phyloP scores from a whole-genome alignment of 352 stramenopile genomes.

The Albugo laibachii region DNA sequence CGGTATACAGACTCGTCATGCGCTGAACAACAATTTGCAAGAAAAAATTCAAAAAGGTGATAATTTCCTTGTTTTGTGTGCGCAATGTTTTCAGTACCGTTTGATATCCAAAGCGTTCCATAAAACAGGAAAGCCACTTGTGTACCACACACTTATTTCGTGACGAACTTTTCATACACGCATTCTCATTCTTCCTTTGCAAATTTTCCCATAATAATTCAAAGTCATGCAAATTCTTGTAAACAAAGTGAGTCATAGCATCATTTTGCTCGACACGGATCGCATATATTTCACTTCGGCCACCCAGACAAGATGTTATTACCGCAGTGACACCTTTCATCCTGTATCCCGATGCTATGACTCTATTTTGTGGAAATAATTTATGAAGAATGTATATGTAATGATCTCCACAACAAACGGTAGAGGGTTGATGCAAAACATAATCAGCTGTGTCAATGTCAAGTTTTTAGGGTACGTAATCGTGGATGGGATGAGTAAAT shows the following conservation, averaged over 20 bases:
- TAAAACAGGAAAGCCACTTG: conserved; percentile 57
- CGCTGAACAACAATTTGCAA: conserved; percentile 45
- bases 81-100: conserved; percentile 30
- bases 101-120: conserved; percentile 58
- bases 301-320: conserved; percentile 62
- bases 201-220: conserved; percentile 42
- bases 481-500: neutral
- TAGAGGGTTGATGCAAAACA: too few species aligned
- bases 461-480: conserved; percentile 1
- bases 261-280: conserved; percentile 27
- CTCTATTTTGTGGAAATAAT: neutral
- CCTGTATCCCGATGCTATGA: conserved; percentile 5
- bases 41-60: conserved; percentile 52
- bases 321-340: conserved; percentile 48
- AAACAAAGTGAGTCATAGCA: conserved; percentile 44
- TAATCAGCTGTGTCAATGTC: neutral
- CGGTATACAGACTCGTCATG: conserved; percentile 28
- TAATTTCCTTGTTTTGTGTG: conserved; percentile 43
- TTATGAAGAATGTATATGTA: neutral
- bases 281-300: conserved; percentile 59
- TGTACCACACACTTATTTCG: conserved; percentile 14
- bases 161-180: conserved; percentile 6
- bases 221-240: conserved; percentile 63
- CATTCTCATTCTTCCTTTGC: conserved; percentile 28
- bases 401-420: too few species aligned